A percentile compares a stretch with the other conserved stretches of the same genome.
phyloP scores from a whole-genome alignment of 805 yeast species.

The Zygosaccharomyces pseudorouxii region DNA sequence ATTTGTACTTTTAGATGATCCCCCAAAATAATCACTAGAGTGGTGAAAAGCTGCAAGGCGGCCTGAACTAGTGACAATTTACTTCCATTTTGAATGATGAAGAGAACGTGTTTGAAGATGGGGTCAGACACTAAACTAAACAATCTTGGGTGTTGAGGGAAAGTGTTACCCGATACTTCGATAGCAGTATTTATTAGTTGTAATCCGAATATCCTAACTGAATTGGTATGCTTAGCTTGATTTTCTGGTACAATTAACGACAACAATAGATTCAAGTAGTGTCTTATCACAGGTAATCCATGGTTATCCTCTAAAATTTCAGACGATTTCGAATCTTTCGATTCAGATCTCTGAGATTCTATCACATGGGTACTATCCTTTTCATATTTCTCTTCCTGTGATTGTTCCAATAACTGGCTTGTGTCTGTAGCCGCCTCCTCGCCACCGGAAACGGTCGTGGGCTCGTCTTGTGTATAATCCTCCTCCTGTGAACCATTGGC shows the following conservation, averaged over 20 bases:
- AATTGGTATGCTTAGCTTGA: slow-evolving; percentile 79
- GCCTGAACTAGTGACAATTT: slow-evolving; percentile 68
- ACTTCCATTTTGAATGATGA: slow-evolving; percentile 66
- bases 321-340: slow-evolving; percentile 16
- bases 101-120: slow-evolving; percentile 80
- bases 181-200: slow-evolving; percentile 70
- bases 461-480: slow-evolving; percentile 7
- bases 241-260: slow-evolving; percentile 79
- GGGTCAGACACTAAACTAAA: slow-evolving; percentile 69
- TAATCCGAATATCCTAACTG: slow-evolving; percentile 78
- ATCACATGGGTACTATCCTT: background rate
- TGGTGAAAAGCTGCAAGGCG: slow-evolving; percentile 69
- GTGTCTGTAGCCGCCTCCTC: background rate
- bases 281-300: slow-evolving; percentile 72
- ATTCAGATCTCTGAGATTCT: background rate
- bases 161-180: slow-evolving; percentile 68
- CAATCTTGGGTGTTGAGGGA: slow-evolving; percentile 59
- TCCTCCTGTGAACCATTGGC: slow-evolving; percentile 12
- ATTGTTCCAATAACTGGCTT: background rate
- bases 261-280: slow-evolving; percentile 67
- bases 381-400: slow-evolving; percentile 2
- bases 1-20: slow-evolving; percentile 69
- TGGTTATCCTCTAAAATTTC: slow-evolving; percentile 41
- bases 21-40: slow-evolving; percentile 64
- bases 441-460: background rate